Conservation (phyloP, 495 filamentous ascomycete genomes). For the Penicillium soppii region DNA sequence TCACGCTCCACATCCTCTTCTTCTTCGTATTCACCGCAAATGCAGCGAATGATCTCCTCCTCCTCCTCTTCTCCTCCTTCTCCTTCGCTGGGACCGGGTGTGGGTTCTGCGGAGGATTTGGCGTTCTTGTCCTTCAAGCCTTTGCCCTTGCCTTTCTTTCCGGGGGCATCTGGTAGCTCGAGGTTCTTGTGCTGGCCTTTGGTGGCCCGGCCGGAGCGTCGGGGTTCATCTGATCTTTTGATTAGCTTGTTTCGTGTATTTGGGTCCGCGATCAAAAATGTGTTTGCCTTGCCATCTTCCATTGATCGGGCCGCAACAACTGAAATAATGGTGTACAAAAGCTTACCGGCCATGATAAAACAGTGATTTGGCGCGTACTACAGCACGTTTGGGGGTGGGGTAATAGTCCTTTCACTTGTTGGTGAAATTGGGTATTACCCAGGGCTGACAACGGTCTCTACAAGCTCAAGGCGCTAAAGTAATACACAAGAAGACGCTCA, state of each 20-base stretch:
- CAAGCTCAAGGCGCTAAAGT: slow-evolving; percentile 43
- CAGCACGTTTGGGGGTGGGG: slow-evolving; percentile 34
- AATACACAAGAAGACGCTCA: slow-evolving; percentile 44
- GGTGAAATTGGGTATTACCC: slow-evolving; percentile 25
- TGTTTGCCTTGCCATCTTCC: slow-evolving; percentile 2
- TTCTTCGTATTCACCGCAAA: slow-evolving; percentile 85
- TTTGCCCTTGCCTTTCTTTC: slow-evolving; percentile 64
- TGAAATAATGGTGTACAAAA: slow-evolving; percentile 29
- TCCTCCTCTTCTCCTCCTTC: slow-evolving; percentile 57
- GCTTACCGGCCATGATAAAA: slow-evolving; percentile 52
- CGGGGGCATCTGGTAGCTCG: slow-evolving; percentile 61
- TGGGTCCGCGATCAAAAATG: not conserved
- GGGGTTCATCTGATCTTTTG: slow-evolving; percentile 67
- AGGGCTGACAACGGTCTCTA: slow-evolving; percentile 39
- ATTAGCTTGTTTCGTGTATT: slow-evolving; percentile 39
- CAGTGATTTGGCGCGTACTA: slow-evolving; percentile 34
- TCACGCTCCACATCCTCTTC: slow-evolving; percentile 76
- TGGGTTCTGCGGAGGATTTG: slow-evolving; percentile 48
- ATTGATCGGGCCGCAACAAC: slow-evolving; percentile 6
- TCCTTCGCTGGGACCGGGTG: slow-evolving; percentile 59
- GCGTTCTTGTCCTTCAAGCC: slow-evolving; percentile 51
- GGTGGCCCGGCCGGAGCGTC: slow-evolving; percentile 90
- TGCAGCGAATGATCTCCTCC: slow-evolving; percentile 81
- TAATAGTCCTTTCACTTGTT: slow-evolving; percentile 15
- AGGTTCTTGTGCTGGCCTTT: slow-evolving; percentile 93